Evolutionary conservation across 2,329 filamentous ascomycete genomes (phyloP), one percentile per base, ranked within the genome.

Genomic region (Colletotrichum camelliae): DNA sequence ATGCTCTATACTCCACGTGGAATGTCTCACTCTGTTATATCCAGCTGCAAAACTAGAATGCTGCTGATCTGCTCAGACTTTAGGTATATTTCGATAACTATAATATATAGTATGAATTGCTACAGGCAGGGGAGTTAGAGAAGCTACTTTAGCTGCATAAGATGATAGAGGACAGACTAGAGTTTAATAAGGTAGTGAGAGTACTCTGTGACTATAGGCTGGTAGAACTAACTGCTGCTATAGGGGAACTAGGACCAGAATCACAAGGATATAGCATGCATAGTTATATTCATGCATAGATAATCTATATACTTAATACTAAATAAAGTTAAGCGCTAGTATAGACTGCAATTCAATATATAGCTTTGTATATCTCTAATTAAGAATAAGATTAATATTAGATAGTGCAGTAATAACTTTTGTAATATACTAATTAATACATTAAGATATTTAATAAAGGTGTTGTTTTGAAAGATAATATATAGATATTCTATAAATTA

Each of bases 31-130:
- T 82, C 61, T 64, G 80, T 33, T 78, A 84, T 24, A 81, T 89
- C 35, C 67, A 84, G 77, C 78, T 80, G 73, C 79, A 80, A 33
- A 82, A 83, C 67, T 66, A 75, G 4, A 8, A 18, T 80, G 57
- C 78, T 27, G 84, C 85, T 31, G 78, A 80, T 33, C 79, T 88
- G 1, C 82, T 89, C 16, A 69, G 81, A 18, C 78, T 87, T 24
- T 85, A 85, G 82, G 85, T 85, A n/a, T 86, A 82, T 75, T 86
- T 89, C 74, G 82, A 85, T 76, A 85, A 86, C 77, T 80, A 84
- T 18, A 85, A 87, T 76, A 75, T 89, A 5, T 89, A 84, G 87
- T 87, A 82, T 77, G 82, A 87, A 70, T 81, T 89, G n/a, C 75
- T 88, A 5, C 58, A 75, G 58, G 66, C 77, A 61, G 77, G 72